A percentile compares a stretch with the other conserved stretches of the same genome.
phyloP scores from a whole-genome alignment of 768 basidiomycete species.

The Suillus americanus region DNA sequence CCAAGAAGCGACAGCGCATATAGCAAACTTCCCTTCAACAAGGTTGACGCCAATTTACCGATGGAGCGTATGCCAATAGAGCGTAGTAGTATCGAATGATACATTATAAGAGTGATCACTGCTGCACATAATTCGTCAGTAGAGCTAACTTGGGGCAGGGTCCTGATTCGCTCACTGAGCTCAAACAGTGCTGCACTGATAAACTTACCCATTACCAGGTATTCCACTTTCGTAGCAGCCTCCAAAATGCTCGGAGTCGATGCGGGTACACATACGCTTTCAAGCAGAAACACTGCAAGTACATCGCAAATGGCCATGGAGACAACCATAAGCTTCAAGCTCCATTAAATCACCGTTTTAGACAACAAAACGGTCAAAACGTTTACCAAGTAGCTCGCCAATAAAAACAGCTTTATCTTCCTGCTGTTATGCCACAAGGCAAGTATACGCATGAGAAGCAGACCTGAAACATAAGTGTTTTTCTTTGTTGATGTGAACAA shows the following conservation, averaged over 20 bases:
- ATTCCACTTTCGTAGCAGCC: constrained; percentile 2
- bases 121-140: constrained; percentile 3
- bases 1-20: constrained; percentile 11
- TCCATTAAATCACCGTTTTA: no score
- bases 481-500: not conserved
- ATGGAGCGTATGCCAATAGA: not conserved
- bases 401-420: constrained; percentile 2
- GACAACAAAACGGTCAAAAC: not conserved
- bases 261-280: constrained; percentile 8
- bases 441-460: constrained; percentile 13
- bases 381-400: constrained; percentile 8
- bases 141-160: not conserved
- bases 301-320: constrained; percentile 7
- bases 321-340: constrained; percentile 4
- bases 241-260: not conserved
- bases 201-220: constrained; percentile 11
- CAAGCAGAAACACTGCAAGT: constrained; percentile 2
- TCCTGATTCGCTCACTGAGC: constrained; percentile 6
- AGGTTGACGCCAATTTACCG: not conserved
- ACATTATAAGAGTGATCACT: constrained; percentile 1
- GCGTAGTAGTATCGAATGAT: not conserved
- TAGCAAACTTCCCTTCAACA: constrained; percentile 12
- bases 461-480: constrained; percentile 1
- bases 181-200: constrained; percentile 11
- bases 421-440: constrained; percentile 7